Evolutionary conservation across 495 filamentous ascomycete genomes (phyloP), one percentile per base, ranked within the genome.

Genomic region (Amniculicola lignicola): DNA sequence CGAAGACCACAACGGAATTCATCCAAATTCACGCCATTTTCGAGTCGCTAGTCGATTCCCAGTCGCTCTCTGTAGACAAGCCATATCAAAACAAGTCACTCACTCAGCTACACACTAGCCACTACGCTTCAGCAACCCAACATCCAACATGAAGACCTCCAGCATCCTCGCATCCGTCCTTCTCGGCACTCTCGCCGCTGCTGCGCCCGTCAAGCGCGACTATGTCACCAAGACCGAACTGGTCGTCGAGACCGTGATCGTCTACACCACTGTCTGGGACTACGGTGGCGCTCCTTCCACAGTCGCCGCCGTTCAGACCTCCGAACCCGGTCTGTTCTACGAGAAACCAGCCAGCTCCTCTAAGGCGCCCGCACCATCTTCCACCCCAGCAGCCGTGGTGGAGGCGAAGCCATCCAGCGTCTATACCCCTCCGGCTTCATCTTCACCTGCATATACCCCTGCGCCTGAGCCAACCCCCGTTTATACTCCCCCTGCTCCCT

Each of bases 11-110:
- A n/a, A 40, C 11, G 37, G 37, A 40, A 40, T 6, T 19, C 21
- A 23, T 23, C 15, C 40, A 47, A 29, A 12, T 33, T 29, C 9
- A 22, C 3, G 1, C 25, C 15, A 36, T 47, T 31, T 18, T 40
- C 29, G 58, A 61, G 51, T 61, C 56, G 58, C 58, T 55, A 61
- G 58, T 23, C 51, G 38, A 45, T 61, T 56, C 51, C 12, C n/a
- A n/a, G 28, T 14, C 44, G 25, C 29, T 54, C 56, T 39, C 39
- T 58, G 54, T 43, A 27, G 38, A 29, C 29, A 14, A 11, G 6
- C 35, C 10, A 16, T 33, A 45, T 37, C 28, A 16, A 47, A n/a
- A 48, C 37, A 49, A 36, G 43, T n/a, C 50, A 49, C 41, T 35
- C 35, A 35, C 29, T 46, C 27, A 27, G 48, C 47, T 24, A 12